A percentile compares a stretch with the other conserved stretches of the same genome.
These are phyloP conservation scores for Pleurostoma richardsiae DNA, from an alignment of 2,329 filamentous ascomycete genomes.

Conservation along the genomic window DNA sequence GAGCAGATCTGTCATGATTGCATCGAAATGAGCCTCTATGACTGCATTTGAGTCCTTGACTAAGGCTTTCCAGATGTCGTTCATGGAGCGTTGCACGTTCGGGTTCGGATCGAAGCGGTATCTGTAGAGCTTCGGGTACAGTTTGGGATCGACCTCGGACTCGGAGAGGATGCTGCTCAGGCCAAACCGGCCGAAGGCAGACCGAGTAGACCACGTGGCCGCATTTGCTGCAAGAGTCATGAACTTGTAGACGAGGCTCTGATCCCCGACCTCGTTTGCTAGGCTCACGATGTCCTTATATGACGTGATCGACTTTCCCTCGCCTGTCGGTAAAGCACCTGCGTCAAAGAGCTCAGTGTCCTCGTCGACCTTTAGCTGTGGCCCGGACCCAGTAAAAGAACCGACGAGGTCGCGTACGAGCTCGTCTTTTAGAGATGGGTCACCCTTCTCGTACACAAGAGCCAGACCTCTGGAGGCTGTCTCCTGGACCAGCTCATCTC, in stretches of 20 bases:
- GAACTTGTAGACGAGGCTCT: slow-evolving; percentile 94
- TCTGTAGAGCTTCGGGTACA: slow-evolving; percentile 91
- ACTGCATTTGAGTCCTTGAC: slow-evolving; percentile 79
- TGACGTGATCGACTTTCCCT: slow-evolving; percentile 84
- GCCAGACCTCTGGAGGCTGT: slow-evolving; percentile 86
- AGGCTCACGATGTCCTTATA: slow-evolving; percentile 97
- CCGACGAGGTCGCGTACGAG: slow-evolving; percentile 84
- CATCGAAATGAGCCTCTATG: slow-evolving; percentile 77
- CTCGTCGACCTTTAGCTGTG: slow-evolving; percentile 75
- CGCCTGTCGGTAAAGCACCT: slow-evolving; percentile 82
- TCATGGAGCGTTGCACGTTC: slow-evolving; percentile 93
- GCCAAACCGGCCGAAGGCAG: slow-evolving; percentile 91
- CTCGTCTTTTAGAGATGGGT: slow-evolving; percentile 71
- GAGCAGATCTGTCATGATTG: slow-evolving; percentile 82
- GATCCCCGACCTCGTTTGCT: slow-evolving; percentile 94
- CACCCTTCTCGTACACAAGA: slow-evolving; percentile 91
- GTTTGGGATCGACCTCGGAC: slow-evolving; percentile 81
- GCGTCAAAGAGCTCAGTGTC: slow-evolving; percentile 94
- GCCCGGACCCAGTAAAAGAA: slow-evolving; percentile 75
- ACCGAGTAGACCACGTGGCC: slow-evolving; percentile 94
- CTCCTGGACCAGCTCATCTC: slow-evolving; percentile 93
- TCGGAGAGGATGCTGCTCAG: slow-evolving; percentile 89
- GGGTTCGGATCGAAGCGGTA: slow-evolving; percentile 94
- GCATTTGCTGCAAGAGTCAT: slow-evolving; percentile 97
- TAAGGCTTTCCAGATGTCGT: slow-evolving; percentile 94